A percentile compares a stretch with the other conserved stretches of the same genome.
Evolutionary conservation across 2,329 filamentous ascomycete genomes (phyloP).

Genomic region (Dothideomycetes sp.): DNA sequence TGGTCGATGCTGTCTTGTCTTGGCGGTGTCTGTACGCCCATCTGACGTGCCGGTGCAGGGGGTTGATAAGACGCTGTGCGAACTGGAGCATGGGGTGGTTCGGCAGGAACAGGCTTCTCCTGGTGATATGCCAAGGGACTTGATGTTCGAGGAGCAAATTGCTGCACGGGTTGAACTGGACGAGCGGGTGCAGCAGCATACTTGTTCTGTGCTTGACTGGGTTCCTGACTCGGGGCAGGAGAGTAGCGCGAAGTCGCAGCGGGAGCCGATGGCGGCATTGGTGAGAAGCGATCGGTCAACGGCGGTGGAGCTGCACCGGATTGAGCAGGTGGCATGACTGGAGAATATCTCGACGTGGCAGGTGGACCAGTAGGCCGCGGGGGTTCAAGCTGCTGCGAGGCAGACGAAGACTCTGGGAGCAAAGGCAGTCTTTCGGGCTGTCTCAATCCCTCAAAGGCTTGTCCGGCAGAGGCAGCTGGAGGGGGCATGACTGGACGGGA

Average conservation of each 20-base stretch:
- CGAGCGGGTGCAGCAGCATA: slow-evolving; percentile 29
- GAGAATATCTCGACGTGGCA: slow-evolving; percentile 24
- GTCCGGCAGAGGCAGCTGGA: slow-evolving; percentile 20
- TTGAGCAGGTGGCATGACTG: slow-evolving; percentile 23
- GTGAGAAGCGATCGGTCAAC: slow-evolving; percentile 21
- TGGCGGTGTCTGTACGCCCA: slow-evolving; percentile 5
- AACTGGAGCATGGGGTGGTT: slow-evolving; percentile 3
- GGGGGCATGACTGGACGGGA: slow-evolving; percentile 18
- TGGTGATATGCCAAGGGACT: slow-evolving; percentile 50
- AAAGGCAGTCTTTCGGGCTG: slow-evolving; percentile 34
- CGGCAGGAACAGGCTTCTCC: slow-evolving; percentile 26
- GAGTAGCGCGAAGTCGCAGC: slow-evolving; percentile 46
- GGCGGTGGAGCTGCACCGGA: slow-evolving; percentile 20
- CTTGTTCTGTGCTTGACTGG: slow-evolving; percentile 27
- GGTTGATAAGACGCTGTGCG: slow-evolving; percentile 13
- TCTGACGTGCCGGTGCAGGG: slow-evolving; percentile 1
- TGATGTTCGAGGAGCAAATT: slow-evolving; percentile 56
- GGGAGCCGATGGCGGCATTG: slow-evolving; percentile 35
- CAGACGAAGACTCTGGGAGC: slow-evolving; percentile 30
- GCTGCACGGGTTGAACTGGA: slow-evolving; percentile 32
- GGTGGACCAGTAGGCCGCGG: slow-evolving; percentile 23
- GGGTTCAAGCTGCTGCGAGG: slow-evolving; percentile 22
- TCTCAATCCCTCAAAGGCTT: slow-evolving; percentile 25
- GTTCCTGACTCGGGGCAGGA: slow-evolving; percentile 37
- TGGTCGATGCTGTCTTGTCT: slow-evolving; percentile 3